phyloP scores from a whole-genome alignment of 1,284 basidiomycete genomes.

The Trichosporon sp. region DNA sequence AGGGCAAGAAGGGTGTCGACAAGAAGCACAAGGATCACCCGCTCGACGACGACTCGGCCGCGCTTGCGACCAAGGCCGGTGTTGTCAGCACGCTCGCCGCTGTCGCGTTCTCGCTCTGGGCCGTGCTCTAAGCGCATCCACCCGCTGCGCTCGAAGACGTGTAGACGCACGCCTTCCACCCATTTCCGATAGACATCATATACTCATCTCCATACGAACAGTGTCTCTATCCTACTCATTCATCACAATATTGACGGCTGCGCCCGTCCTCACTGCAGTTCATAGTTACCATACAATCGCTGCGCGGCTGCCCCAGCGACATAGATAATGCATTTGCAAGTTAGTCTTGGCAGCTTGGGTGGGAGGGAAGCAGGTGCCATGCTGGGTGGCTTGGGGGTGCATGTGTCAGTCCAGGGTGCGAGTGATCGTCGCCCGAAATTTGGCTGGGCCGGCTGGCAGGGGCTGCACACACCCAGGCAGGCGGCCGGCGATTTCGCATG shows the following conservation, averaged over 20 bases:
- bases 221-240: not conserved
- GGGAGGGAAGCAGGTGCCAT: not conserved
- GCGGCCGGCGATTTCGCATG: constrained; percentile 14
- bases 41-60: constrained; percentile 25
- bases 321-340: constrained; percentile 16
- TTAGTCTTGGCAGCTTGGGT: not conserved
- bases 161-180: not conserved
- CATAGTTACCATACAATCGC: not conserved
- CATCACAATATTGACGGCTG: not conserved
- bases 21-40: constrained; percentile 45
- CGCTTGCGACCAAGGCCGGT: not conserved
- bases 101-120: not conserved
- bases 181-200: not conserved
- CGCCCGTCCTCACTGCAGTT: constrained; percentile 5
- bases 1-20: constrained; percentile 59
- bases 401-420: not conserved
- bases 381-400: not conserved
- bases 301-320: not conserved
- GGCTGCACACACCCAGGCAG: not conserved
- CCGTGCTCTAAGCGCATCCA: constrained; percentile 6
- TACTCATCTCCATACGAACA: not conserved
- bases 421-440: constrained; percentile 12
- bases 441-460: not conserved
- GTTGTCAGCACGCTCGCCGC: not conserved
- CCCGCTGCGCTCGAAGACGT: not conserved